Evolutionary conservation across 768 basidiomycete species (phyloP), one percentile per base, ranked within the genome.

Genomic region (Inosperma sp.): DNA sequence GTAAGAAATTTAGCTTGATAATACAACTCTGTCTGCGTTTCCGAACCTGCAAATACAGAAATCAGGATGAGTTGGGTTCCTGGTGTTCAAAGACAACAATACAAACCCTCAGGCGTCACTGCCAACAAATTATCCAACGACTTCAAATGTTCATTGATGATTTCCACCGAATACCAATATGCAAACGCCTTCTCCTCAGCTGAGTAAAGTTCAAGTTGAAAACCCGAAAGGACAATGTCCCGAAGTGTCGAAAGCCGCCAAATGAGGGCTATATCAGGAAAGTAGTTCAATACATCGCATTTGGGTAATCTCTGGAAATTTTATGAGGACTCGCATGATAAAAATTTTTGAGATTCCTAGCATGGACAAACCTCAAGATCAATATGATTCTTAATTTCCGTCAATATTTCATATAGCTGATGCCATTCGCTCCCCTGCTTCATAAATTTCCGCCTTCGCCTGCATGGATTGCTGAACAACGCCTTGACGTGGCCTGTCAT

Each of bases 171-270:
- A 59, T 87, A 87, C 84, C 87, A 90, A 65, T 91, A 90, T 2
- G 88, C 84, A 54, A 88, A 80, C 0, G 84, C 71, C 27, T 71
- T 77, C 60, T 93, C 90, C 35, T 85, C 78, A 1, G 73, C 64
- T 17, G 79, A 72, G 58, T 90, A 88, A 6, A 93, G 64, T 37
- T 87, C 84, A 17, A 90, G 65, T 63, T 91, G 87, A 54, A 88
- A 86, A 2, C 86, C 90, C 2, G 87, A 83, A 36, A 84, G 69
- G 4, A 90, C 65, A 12, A 93, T 72, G 56, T 92, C 87, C 31
- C 80, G 76, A 3, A 87, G 72, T 8, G 76, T 66, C 4, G 76
- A 68, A 14, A 88, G 64, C 36, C 87, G 76, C 74, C 81, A 82
- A n/a, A 78, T 48, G 4, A 83, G 66, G 3, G 80, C 74, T 0